Percentiles rank a stretch among this genome's conserved stretches.
Evolutionary conservation across 2,329 filamentous ascomycete genomes (phyloP).

Genomic region (Trichoderma harzianum): DNA sequence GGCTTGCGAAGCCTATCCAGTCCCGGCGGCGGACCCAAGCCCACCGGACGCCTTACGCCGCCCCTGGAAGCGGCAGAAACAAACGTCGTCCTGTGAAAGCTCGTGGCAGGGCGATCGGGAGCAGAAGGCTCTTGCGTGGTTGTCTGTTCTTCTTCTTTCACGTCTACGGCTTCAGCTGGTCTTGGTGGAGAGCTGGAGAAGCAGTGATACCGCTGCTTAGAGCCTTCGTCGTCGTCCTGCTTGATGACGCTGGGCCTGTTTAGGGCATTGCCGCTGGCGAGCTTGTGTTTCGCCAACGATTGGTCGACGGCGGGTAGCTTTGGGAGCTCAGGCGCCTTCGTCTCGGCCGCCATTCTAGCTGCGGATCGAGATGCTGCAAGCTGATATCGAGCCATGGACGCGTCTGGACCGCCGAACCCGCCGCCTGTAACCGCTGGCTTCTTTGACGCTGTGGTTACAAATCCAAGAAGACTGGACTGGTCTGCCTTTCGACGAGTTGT

Average conservation of each 20-base stretch:
- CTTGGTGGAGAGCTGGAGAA: slow-evolving; percentile 57
- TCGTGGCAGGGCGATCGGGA: slow-evolving; percentile 35
- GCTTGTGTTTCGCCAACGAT: slow-evolving; percentile 38
- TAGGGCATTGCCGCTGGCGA: slow-evolving; percentile 37
- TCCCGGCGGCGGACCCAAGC: slow-evolving; percentile 45
- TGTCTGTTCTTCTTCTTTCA: slow-evolving; percentile 24
- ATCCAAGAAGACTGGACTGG: slow-evolving; percentile 43
- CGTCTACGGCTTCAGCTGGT: slow-evolving; percentile 24
- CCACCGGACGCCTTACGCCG: slow-evolving; percentile 43
- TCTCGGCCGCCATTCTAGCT: slow-evolving; percentile 13
- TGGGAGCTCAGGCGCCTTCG: slow-evolving; percentile 9
- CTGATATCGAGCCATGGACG: slow-evolving; percentile 27
- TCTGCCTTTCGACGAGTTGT: slow-evolving; percentile 35
- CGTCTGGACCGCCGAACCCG: slow-evolving; percentile 20
- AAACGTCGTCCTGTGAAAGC: slow-evolving; percentile 53
- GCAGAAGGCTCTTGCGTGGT: slow-evolving; percentile 27
- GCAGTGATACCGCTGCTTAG: slow-evolving; percentile 49
- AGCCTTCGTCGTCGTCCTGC: slow-evolving; percentile 24
- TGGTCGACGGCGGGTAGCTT: slow-evolving; percentile 29
- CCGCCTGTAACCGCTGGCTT: slow-evolving; percentile 14
- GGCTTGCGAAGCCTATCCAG: slow-evolving; percentile 52
- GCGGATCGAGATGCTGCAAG: slow-evolving; percentile 25
- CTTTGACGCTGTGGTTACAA: slow-evolving; percentile 30
- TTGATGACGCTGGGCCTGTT: slow-evolving; percentile 32
- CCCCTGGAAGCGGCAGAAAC: slow-evolving; percentile 34